Evolutionary conservation across 2,329 filamentous ascomycete genomes (phyloP), one percentile per base, ranked within the genome.

Genomic region (Anisogramma anomala): DNA sequence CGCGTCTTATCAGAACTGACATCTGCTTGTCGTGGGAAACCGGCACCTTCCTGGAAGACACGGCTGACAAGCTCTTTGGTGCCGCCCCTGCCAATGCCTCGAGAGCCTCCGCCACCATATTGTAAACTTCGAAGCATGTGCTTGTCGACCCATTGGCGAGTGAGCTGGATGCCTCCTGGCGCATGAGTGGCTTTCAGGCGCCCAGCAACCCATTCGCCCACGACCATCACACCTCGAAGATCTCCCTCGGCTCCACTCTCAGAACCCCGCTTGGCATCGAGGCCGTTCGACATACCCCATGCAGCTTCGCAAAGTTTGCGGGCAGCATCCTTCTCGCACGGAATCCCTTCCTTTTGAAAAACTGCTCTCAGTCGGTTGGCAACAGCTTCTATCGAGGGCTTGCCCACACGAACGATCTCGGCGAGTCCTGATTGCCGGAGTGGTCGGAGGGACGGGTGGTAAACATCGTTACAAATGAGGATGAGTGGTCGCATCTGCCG

Each of bases 391-490:
- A 96, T 64, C 0, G 84, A 79, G 2, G 91, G 87, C 52, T 91
- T 91, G 35, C 89, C 84, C 25, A 94, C 82, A 55, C 94, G 87
- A 17, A 98, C 80, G 28, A 96, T 79, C 58, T 98, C 91, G 0
- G 89, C 91, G 36, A 91, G 64, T 5, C 69, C 77, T 0, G 86
- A 88, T 49, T 89, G 83, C n/a, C 91, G 78, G 6, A 98, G 68
- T 0, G 85, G 87, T 20, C 87, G 76, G 30, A 98, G 70, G 15
- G 88, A 84, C 3, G 89, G 80, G 51, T 94, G 87, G 55, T 98
- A 98, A 1, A 96, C 78, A 58, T 98, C 93, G 53, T 98, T 98
- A 66, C 91, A 98, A 52, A 98, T 91, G 35, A 98, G 69, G 37
- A 98, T 86, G 22, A 98, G 68, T 0, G 91, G 91, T 33, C 91